Evolutionary conservation across 176 grass and related monocot genomes (phyloP), one percentile per base, ranked within the genome.

Genomic region (Eragrostis nindensis): DNA sequence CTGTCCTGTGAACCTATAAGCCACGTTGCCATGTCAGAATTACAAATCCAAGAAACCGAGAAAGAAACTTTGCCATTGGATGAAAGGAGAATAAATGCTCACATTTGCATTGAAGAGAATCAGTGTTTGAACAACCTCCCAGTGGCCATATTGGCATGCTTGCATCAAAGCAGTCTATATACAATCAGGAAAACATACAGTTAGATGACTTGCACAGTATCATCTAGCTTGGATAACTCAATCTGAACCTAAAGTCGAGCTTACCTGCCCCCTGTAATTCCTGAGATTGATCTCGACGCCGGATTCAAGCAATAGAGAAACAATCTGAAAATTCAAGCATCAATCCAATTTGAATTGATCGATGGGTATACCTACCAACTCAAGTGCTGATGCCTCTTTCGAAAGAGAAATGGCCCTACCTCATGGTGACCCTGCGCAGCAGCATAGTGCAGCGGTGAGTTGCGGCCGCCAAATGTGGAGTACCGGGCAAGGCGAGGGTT

Each of bases 61-160:
- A 8, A 77, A 42, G 46, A 80, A 56, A 80, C 11, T 0, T 0
- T 66, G n/a, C 6, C 0, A 5, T 10, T 38, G 44, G 74, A 27
- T 3, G 54, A 56, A 12, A 41, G n/a, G n/a, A n/a, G 54, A 22
- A 13, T 62, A 66, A 79, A 76, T 30, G 5, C 78, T 91, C 78
- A 99, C 96, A 75, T 99, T 99, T 84, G 92, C 88, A 90, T 90
- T 87, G 66, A 93, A 95, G 49, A 99, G 86, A 77, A 99, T 89
- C n/a, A 99, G 73, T 43, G 90, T 91, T 56, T 99, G 96, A 82
- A 99, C 96, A 73, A 99, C 96, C 79, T 99, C 92, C 96, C 96
- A 93, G 19, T 95, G 92, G 53, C 96, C 96, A 82, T 91, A 95
- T 75, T 95, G 96, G 36, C 96, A 95, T 68, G 96, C 96, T 91